Evolutionary conservation across 2,329 filamentous ascomycete species (phyloP), one percentile per base, ranked within the genome.

Genomic region (Ploettnerulaceae sp.): DNA sequence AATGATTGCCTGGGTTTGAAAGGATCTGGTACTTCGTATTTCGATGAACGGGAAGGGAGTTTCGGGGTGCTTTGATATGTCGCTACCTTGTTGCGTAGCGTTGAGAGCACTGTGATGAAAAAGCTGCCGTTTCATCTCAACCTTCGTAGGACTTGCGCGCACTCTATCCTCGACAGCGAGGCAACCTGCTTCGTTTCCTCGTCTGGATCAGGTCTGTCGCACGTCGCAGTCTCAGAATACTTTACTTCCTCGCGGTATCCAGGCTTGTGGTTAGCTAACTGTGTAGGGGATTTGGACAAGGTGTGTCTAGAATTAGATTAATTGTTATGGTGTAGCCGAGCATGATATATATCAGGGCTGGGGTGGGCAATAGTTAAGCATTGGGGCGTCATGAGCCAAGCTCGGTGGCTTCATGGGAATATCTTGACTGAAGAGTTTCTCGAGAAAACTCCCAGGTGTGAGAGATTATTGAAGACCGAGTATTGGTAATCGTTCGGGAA

Each of bases 221-320:
- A 47, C 32, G 25, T 47, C 44, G 44, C 44, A 41, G 44, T 47
- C 44, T 47, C 44, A 47, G 36, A 47, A 41, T 47, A 41, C 44
- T 47, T n/a, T 41, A 36, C 36, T 7, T 38, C 24, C 20, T 29
- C 29, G 29, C 25, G 17, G 5, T 14, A 22, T 5, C 11, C n/a
- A 14, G 12, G 25, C 7, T 21, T 25, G 5, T 26, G 9, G 36
- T 47, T 47, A 37, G 44, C 26, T 15, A 18, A 12, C 12, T 14
- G 9, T 18, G n/a, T n/a, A 31, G 28, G 35, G 24, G 24, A 25
- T 29, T 29, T 18, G 21, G 44, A 31, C 36, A 40, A 18, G 17
- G 11, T 11, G 26, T 33, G 26, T 25, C 33, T 7, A 45, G 18
- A 26, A n/a, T n/a, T n/a, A n/a, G n/a, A n/a, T n/a, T n/a, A n/a